Base-by-base conservation (phyloP, 1,284 basidiomycete species). In the Vanrija pseudolonga region DNA sequence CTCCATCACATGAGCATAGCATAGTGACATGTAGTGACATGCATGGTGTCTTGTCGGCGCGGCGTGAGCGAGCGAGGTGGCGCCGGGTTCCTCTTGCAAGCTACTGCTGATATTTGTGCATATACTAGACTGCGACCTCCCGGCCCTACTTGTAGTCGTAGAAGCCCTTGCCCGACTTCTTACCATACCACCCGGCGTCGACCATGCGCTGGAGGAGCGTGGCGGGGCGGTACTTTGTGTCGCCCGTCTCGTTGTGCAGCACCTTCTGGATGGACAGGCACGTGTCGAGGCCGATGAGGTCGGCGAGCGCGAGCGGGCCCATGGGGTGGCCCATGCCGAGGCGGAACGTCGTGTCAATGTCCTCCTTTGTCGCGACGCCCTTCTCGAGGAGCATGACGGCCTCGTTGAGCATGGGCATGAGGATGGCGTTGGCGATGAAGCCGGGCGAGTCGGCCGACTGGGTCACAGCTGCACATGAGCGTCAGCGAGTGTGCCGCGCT, bases 321-420 rank as follows among this genome's bases (percentile, higher is more conserved):
- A 96, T 96, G 1, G 93, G 93, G 69, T 97, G 93, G 59, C 86
- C 88, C 91, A 96, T 97, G 45, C 94, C 95, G 17, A 96, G 80
- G 67, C 86, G 87, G 52, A 98, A 83, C 0, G 91, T 96, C 62
- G 87, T 91, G 78, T 98, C 95, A 61, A 98, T 97, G 71, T 98
- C 92, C 55, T 97, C 92, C 42, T 89, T 84, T 2, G 90, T 89
- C 1, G 92, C 94, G 20, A 88, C 84, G 6, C 92, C 92, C 84
- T 86, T 88, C 76, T 96, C 93, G 4, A 96, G 80, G 60, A 87
- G 86, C 84, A 95, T 89, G 64, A 97, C 89, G 0, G 94, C 93
- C 83, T 94, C 74, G 57, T 76, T 80, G 61, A 78, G 72, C 66
- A 77, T 77, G 14, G 76, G 76, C 77, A 78, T 74, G 26, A 79